Conservation (phyloP, 192 early-diverging fungal species). For the Gryganskiella cystojenkinii region DNA sequence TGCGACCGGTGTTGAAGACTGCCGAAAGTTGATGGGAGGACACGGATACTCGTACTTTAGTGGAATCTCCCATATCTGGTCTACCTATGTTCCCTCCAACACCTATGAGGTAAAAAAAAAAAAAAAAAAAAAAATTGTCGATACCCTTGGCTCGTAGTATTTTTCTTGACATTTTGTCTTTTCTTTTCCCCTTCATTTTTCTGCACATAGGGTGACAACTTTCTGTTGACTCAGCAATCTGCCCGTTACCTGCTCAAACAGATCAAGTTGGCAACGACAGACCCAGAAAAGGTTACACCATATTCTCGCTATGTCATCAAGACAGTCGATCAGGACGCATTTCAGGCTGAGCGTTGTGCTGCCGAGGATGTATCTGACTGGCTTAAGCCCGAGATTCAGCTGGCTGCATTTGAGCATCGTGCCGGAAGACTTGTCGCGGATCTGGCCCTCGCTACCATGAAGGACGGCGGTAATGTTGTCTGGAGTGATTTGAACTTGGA, state of each 20-base stretch:
- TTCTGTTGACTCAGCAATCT: conserved; percentile 73
- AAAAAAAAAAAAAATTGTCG: conserved; percentile 9
- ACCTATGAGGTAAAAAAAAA: conserved; percentile 57
- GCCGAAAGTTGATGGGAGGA: conserved; percentile 77
- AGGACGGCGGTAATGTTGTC: conserved; percentile 49
- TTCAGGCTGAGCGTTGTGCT: conserved; percentile 32
- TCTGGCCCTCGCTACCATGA: conserved; percentile 63
- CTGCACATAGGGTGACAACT: conserved; percentile 74
- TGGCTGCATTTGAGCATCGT: conserved; percentile 74
- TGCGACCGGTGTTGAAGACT: conserved; percentile 74
- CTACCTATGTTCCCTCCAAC: conserved; percentile 68
- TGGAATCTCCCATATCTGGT: conserved; percentile 72
- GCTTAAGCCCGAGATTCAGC: conserved; percentile 65
- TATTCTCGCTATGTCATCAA: conserved; percentile 50
- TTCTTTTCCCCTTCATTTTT: not conserved
- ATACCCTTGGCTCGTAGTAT: too few species aligned
- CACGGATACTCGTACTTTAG: conserved; percentile 79
- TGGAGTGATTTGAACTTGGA: conserved; percentile 81
- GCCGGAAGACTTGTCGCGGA: conserved; percentile 70
- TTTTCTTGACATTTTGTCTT: conserved; percentile 41
- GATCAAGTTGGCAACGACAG: conserved; percentile 57
- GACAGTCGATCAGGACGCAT: conserved; percentile 26
- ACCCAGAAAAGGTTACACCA: conserved; percentile 37
- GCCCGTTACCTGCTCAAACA: conserved; percentile 77
- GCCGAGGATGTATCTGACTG: conserved; percentile 39